Evolutionary conservation across 2,329 filamentous ascomycete genomes (phyloP).

Genomic region (Cryphonectria radicalis): DNA sequence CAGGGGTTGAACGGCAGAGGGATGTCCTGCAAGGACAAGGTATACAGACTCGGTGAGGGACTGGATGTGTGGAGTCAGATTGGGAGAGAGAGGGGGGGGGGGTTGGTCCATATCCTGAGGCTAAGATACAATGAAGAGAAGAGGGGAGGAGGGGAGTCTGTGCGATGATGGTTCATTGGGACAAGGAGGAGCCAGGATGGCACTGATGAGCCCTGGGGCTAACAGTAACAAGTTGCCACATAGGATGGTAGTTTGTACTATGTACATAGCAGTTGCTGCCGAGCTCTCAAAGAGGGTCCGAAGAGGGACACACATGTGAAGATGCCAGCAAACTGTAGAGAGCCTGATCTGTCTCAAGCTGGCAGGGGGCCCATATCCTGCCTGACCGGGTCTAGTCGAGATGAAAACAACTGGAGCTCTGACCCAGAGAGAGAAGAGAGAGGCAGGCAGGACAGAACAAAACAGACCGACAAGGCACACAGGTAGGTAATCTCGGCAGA

Average conservation of each 20-base stretch:
- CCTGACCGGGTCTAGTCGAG: not conserved
- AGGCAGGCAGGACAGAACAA: not conserved
- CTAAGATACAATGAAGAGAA: not conserved
- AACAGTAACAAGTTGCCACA: not conserved
- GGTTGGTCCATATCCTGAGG: not conserved
- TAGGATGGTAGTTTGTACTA: not conserved
- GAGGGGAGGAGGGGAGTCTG: not conserved
- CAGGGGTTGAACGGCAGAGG: not conserved
- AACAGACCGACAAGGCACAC: not conserved
- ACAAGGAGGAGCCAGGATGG: not conserved
- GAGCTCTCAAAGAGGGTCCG: slow-evolving; percentile 2
- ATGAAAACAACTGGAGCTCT: not conserved
- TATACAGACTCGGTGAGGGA: not conserved
- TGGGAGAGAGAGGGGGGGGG: too few relatives aligned
- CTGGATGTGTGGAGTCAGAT: not conserved
- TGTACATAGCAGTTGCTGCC: not conserved
- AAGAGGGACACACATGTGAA: not conserved
- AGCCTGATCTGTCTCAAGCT: not conserved
- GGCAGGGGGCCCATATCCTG: not conserved
- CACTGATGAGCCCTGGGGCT: not conserved
- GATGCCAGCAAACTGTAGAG: not conserved
- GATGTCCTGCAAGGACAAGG: not conserved
- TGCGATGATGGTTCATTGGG: not conserved
- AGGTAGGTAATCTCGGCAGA: slow-evolving; percentile 3
- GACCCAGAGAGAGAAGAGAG: not conserved